Evolutionary conservation across 805 yeast species (phyloP).

Genomic region (Candida orba): DNA sequence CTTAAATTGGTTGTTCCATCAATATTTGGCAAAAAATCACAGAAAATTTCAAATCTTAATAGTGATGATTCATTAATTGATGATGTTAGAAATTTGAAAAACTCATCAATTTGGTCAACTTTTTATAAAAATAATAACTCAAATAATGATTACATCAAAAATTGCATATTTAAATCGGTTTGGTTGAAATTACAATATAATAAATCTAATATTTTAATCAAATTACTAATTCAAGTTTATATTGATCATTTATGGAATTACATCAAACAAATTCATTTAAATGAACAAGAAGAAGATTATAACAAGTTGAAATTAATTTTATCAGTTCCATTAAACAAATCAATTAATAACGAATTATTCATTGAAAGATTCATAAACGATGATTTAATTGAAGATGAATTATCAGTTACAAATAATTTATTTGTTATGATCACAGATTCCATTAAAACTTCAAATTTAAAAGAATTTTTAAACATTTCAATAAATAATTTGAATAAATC

Average conservation of each 20-base stretch:
- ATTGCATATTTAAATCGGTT: conserved; percentile 21
- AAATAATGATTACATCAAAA: conserved; percentile 18
- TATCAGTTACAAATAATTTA: too few relatives aligned
- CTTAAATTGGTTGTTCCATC: conserved; percentile 22
- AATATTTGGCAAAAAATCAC: conserved; percentile 9
- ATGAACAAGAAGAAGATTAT: conserved; percentile 14
- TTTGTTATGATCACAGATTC: conserved; percentile 15
- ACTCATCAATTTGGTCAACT: conserved; percentile 14
- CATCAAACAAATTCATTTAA: conserved; percentile 18
- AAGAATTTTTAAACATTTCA: conserved; percentile 17
- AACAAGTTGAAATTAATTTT: conserved; percentile 22
- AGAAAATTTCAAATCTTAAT: background rate
- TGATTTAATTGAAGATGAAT: conserved; percentile 1
- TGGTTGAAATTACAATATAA: conserved; percentile 16
- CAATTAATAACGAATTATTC: conserved; percentile 23
- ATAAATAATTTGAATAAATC: too few relatives aligned
- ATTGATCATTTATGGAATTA: conserved; percentile 23
- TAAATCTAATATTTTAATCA: conserved; percentile 15
- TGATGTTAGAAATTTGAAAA: conserved; percentile 18
- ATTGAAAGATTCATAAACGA: conserved; percentile 14
- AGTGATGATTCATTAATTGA: conserved; percentile 5
- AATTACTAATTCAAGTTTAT: conserved; percentile 17
- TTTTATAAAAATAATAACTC: conserved; percentile 10
- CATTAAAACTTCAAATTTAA: conserved; percentile 16
- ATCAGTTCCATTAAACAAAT: conserved; percentile 17